Evolutionary conservation across 1,139 yeast species (phyloP), one percentile per base, ranked within the genome.

Genomic region (Candida tetrigidarum): DNA sequence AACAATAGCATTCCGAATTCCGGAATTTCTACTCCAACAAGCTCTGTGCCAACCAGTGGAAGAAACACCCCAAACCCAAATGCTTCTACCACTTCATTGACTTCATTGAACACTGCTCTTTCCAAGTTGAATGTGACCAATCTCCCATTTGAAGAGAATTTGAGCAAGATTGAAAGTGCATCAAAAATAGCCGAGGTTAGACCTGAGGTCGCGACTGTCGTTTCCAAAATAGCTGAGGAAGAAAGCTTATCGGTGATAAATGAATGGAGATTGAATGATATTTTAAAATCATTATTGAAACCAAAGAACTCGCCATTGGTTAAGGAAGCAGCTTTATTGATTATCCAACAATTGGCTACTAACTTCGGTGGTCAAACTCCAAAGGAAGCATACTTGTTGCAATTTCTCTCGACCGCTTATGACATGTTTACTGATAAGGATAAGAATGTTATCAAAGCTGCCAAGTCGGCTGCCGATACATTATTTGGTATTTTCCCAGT

Each of bases 341-440:
- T 89, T 43, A 71, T 90, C 42, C 85, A 89, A 46, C 80, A 85
- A 44, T 71, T 91, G 54, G 85, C 89, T 39, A 74, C 81, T 54
- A 77, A 75, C 53, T 79, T 83, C 54, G 85, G 86, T 14, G 86
- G 87, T 36, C 75, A 77, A 50, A 72, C 88, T 38, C 95, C 88
- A 47, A 80, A 78, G 45, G 97, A 91, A 67, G 86, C 92, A 1
- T 84, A 83, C 60, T 72, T 91, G 48, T 64, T 84, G 37, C 83
- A 80, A 46, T 78, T 78, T 46, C 78, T 81, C 53, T 72, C 71
- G 19, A 68, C 69, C 49, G 86, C 80, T 46, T 82, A 76, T 63
- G 96, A 83, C 64, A 75, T 74, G 50, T 73, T 82, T 47, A 83
- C 93, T 42, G 98, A 93, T 60, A 93, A 93, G 68, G 98, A 92